Percentiles rank a stretch among this genome's conserved stretches.
Conservation (phyloP, 768 basidiomycete genomes). For the Daedaleopsis nitida region DNA sequence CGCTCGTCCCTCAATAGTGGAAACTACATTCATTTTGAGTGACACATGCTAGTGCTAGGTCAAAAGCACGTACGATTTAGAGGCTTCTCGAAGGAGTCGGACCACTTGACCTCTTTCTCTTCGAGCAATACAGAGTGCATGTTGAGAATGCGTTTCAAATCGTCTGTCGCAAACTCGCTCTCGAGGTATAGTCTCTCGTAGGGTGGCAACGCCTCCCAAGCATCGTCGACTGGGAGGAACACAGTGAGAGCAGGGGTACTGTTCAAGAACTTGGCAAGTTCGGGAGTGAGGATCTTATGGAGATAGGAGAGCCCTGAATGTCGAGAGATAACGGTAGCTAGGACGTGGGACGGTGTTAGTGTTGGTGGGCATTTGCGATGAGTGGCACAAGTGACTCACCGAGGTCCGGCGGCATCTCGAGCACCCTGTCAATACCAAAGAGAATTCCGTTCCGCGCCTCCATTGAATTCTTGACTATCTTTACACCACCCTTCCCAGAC, state of each 20-base stretch:
- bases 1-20: constrained; percentile 64
- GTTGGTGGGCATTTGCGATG: neutral
- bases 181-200: constrained; percentile 88
- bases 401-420: constrained; percentile 74
- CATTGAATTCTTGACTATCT: constrained; percentile 57
- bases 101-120: constrained; percentile 62
- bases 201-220: constrained; percentile 76
- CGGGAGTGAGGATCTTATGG: constrained; percentile 64
- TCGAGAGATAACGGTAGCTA: constrained; percentile 62
- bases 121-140: constrained; percentile 64
- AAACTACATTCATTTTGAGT: constrained; percentile 49
- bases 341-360: neutral
- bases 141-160: constrained; percentile 74
- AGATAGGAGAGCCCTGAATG: constrained; percentile 74
- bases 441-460: constrained; percentile 78
- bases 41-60: neutral
- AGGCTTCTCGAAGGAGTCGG: constrained; percentile 54
- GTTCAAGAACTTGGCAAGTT: constrained; percentile 59
- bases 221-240: constrained; percentile 85
- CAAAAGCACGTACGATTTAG: constrained; percentile 51
- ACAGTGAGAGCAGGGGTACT: constrained; percentile 75
- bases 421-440: constrained; percentile 71
- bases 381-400: constrained; percentile 45
- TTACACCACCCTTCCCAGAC: constrained; percentile 73
- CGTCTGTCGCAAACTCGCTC: constrained; percentile 82